These are phyloP conservation scores for Colletotrichum lindemuthianum DNA, from an alignment of 2,329 filamentous ascomycete genomes.

Conservation along the genomic window DNA sequence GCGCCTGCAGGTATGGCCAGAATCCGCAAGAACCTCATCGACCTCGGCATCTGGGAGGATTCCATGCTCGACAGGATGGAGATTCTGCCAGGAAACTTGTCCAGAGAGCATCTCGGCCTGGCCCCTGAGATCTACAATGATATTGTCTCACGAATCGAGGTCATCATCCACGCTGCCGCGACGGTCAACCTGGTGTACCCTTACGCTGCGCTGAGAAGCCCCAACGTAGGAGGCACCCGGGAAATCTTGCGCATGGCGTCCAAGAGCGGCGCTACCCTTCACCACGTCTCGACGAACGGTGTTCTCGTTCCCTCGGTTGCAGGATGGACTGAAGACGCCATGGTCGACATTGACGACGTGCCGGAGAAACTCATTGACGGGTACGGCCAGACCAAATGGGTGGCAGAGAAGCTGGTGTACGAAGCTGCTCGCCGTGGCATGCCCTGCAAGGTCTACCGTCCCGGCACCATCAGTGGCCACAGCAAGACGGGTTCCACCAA, in stretches of 20 bases:
- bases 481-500: slow-evolving; percentile 80
- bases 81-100: slow-evolving; percentile 78
- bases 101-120: slow-evolving; percentile 74
- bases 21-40: slow-evolving; percentile 80
- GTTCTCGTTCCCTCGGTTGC: slow-evolving; percentile 76
- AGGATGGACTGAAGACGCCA: slow-evolving; percentile 77
- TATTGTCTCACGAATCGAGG: slow-evolving; percentile 72
- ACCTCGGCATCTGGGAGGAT: slow-evolving; percentile 81
- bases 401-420: slow-evolving; percentile 77
- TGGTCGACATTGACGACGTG: slow-evolving; percentile 74
- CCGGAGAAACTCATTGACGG: slow-evolving; percentile 76
- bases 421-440: slow-evolving; percentile 76
- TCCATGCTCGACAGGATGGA: slow-evolving; percentile 82
- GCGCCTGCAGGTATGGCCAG: slow-evolving; percentile 75
- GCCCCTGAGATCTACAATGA: slow-evolving; percentile 72
- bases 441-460: slow-evolving; percentile 76
- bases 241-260: slow-evolving; percentile 79
- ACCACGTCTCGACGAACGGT: slow-evolving; percentile 84
- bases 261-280: slow-evolving; percentile 74
- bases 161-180: slow-evolving; percentile 81
- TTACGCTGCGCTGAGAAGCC: slow-evolving; percentile 77
- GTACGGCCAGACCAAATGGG: slow-evolving; percentile 85
- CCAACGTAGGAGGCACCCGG: slow-evolving; percentile 82
- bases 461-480: slow-evolving; percentile 82
- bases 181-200: slow-evolving; percentile 86